Evolutionary conservation across 1,284 basidiomycete species (phyloP), one percentile per base, ranked within the genome.

Genomic region (Xanthoconium separans): DNA sequence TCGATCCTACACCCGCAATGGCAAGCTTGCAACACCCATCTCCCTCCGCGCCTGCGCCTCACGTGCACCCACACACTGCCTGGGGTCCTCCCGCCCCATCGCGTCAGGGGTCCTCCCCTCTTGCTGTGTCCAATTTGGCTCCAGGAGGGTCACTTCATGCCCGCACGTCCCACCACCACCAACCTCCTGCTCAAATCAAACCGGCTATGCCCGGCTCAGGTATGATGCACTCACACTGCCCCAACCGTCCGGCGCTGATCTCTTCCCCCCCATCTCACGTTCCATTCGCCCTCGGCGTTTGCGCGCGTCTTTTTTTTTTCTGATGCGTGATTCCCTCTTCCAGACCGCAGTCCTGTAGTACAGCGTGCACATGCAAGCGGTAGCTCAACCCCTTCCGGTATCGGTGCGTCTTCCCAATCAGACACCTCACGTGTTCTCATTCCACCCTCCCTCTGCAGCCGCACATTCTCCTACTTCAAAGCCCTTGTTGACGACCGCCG

Each of bases 41-140:
- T 29, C 61, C 65, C 22, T 59, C 65, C 36, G 59, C 50, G 18
- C 63, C 65, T 40, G 55, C 62, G 4, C 62, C 65, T 65, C 65
- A 66, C 66, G 64, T 65, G 64, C 66, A 61, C 50, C 44, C 66
- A 40, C 68, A 58, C 55, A 16, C 68, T 58, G 7, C 66, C 65
- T 68, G 66, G 66, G 66, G 66, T 71, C 66, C 58, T 4, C 27
- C 44, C n/a, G 49, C 52, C 3, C 34, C 58, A 15, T 51, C 60
- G 49, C 68, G 68, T 52, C 65, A 68, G 65, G 66, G 66, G 66
- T 68, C 66, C 69, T 68, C 65, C 34, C 55, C 67, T 39, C 65
- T 68, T 13, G 31, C 57, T 2, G 46, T 66, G 22, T 62, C 63
- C 56, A 68, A 59, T 66, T 57, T 69, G 55, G 68, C 50, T 0